These are phyloP conservation scores for Trametes pubescens DNA, from an alignment of 1,284 basidiomycete genomes.

Conservation along the genomic window DNA sequence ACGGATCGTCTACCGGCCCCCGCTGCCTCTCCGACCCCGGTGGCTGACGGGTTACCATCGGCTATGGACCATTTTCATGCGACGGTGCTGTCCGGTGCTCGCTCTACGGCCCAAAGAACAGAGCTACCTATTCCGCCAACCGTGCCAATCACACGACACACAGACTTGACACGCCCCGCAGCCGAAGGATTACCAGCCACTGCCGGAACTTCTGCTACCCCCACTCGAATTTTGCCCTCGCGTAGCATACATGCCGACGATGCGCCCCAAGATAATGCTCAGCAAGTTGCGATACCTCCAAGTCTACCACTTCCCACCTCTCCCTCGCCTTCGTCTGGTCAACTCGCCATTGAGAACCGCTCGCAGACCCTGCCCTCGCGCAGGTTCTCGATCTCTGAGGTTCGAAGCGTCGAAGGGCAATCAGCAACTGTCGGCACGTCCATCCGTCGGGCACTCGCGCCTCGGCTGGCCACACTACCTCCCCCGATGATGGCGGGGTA, in stretches of 20 bases:
- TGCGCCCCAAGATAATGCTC: too few species aligned
- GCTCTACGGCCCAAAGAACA: too few species aligned
- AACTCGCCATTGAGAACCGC: background rate
- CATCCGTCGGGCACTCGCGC: slow-evolving; percentile 37
- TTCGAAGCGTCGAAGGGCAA: slow-evolving; percentile 1
- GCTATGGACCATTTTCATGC: background rate
- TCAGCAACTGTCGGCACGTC: slow-evolving; percentile 9
- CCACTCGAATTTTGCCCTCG: too few species aligned
- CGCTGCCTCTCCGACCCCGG: slow-evolving; percentile 62
- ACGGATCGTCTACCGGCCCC: slow-evolving; percentile 76
- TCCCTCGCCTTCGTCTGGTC: background rate
- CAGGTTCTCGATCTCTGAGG: slow-evolving; percentile 7
- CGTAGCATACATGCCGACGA: too few species aligned
- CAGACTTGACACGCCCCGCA: too few species aligned
- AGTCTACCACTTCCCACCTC: background rate
- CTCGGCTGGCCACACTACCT: slow-evolving; percentile 44
- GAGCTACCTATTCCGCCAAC: too few species aligned
- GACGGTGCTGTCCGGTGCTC: too few species aligned
- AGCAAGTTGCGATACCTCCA: too few species aligned
- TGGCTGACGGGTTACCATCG: slow-evolving; percentile 37
- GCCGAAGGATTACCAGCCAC: too few species aligned
- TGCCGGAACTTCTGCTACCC: too few species aligned
- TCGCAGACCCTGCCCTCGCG: slow-evolving; percentile 17
- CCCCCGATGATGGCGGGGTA: slow-evolving; percentile 45
- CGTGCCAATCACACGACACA: too few species aligned